Evolutionary conservation across 1,284 basidiomycete genomes (phyloP).

Genomic region (Mycena sp.): DNA sequence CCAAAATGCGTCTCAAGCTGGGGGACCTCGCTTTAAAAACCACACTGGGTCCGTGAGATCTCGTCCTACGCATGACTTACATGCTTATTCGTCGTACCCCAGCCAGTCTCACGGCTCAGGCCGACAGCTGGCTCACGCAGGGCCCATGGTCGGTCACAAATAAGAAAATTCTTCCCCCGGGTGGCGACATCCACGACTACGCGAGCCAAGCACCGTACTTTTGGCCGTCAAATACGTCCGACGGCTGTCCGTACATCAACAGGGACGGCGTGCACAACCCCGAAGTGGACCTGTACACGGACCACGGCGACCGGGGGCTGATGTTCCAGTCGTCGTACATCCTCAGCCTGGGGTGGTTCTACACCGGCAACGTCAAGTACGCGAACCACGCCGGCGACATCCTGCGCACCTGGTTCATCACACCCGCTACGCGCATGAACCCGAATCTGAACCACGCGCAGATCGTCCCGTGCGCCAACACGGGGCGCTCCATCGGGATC

Average conservation of each 20-base stretch:
- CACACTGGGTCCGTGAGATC: slow-evolving; percentile 4
- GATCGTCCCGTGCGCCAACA: slow-evolving; percentile 20
- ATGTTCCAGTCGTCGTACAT: slow-evolving; percentile 24
- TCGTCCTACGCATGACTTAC: not conserved
- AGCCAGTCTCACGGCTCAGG: slow-evolving; percentile 13
- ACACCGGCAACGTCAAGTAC: slow-evolving; percentile 22
- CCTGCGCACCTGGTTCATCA: slow-evolving; percentile 26
- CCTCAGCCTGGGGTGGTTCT: slow-evolving; percentile 22
- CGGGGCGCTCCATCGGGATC: slow-evolving; percentile 19
- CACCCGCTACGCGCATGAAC: slow-evolving; percentile 20
- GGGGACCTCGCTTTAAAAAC: slow-evolving; percentile 1
- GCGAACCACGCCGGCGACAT: slow-evolving; percentile 11
- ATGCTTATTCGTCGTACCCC: not conserved
- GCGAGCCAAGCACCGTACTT: slow-evolving; percentile 23
- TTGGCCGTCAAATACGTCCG: slow-evolving; percentile 19
- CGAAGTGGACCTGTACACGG: slow-evolving; percentile 14
- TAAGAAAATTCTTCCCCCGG: slow-evolving; percentile 7
- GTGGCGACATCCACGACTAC: slow-evolving; percentile 18
- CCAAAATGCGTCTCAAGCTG: not conserved
- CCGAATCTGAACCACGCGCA: slow-evolving; percentile 23
- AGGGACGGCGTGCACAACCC: slow-evolving; percentile 23
- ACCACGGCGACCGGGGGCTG: slow-evolving; percentile 5
- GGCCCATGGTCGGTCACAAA: slow-evolving; percentile 21
- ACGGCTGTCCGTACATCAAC: slow-evolving; percentile 16
- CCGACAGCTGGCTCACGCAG: slow-evolving; percentile 18